phyloP scores from a whole-genome alignment of 495 filamentous ascomycete genomes.

The Glonium stellatum region DNA sequence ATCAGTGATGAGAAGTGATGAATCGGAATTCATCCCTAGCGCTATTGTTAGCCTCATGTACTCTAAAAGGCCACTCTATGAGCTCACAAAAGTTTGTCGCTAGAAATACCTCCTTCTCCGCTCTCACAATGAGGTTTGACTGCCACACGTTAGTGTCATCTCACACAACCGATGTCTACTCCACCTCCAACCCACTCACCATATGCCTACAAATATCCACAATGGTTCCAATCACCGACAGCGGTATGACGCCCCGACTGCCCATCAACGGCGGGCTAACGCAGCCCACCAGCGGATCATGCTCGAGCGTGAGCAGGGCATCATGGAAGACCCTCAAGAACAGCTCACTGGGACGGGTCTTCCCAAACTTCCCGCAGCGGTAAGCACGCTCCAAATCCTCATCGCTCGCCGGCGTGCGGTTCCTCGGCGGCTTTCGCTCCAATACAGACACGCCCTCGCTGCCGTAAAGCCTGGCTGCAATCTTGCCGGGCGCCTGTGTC shows the following conservation, averaged over 20 bases:
- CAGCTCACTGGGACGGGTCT: slow-evolving; percentile 54
- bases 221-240: slow-evolving; percentile 63
- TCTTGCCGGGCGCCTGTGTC: slow-evolving; percentile 43
- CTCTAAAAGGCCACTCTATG: not conserved
- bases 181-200: slow-evolving; percentile 4
- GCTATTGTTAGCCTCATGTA: not conserved
- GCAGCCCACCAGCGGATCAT: slow-evolving; percentile 48
- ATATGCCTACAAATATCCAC: slow-evolving; percentile 67
- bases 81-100: slow-evolving; percentile 61
- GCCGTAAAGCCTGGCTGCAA: slow-evolving; percentile 51
- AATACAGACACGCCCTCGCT: slow-evolving; percentile 14
- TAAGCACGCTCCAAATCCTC: slow-evolving; percentile 47
- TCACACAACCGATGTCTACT: not conserved
- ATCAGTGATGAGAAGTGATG: slow-evolving; percentile 59
- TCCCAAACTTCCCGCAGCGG: slow-evolving; percentile 62
- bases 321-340: slow-evolving; percentile 65
- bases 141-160: not conserved
- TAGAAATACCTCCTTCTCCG: slow-evolving; percentile 63
- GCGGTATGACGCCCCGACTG: slow-evolving; percentile 55
- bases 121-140: slow-evolving; percentile 65
- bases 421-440: slow-evolving; percentile 13
- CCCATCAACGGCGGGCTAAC: slow-evolving; percentile 68
- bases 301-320: slow-evolving; percentile 53
- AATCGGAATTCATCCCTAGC: slow-evolving; percentile 51
- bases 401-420: slow-evolving; percentile 25